These are phyloP conservation scores for Ceratobasidium sp. DNA, from an alignment of 1,284 basidiomycete genomes.

Conservation along the genomic window DNA sequence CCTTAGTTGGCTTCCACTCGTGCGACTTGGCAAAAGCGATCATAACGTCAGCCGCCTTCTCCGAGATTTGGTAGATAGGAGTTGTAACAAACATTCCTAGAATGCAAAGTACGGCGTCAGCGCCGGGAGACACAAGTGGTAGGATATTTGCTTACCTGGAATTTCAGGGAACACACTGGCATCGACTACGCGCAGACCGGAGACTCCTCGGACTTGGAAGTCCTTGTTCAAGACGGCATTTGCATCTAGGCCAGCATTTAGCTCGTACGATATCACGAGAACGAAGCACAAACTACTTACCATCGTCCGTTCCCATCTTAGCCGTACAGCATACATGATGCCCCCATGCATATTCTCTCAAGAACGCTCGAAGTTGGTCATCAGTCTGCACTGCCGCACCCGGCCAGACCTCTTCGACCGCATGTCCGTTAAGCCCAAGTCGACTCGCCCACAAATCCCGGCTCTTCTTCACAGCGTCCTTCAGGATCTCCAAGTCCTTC, in stretches of 20 bases:
- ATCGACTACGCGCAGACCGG: slow-evolving; percentile 34
- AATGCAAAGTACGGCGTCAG: neutral
- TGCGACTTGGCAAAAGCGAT: slow-evolving; percentile 40
- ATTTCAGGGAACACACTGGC: slow-evolving; percentile 37
- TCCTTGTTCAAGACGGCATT: slow-evolving; percentile 36
- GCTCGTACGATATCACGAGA: neutral
- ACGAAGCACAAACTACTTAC: neutral
- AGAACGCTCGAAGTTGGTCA: slow-evolving; percentile 30
- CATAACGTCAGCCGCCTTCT: slow-evolving; percentile 40
- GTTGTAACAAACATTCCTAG: slow-evolving; percentile 44
- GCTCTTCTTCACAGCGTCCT: slow-evolving; percentile 43
- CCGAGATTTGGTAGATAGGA: slow-evolving; percentile 41
- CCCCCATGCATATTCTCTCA: slow-evolving; percentile 36
- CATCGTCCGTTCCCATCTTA: slow-evolving; percentile 37
- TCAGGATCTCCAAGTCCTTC: slow-evolving; percentile 44
- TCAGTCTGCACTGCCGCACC: slow-evolving; percentile 34
- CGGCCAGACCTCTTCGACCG: slow-evolving; percentile 31
- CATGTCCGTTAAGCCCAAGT: slow-evolving; percentile 35
- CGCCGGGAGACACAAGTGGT: neutral
- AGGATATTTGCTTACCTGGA: slow-evolving; percentile 4
- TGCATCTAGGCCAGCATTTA: neutral
- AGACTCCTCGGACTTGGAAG: slow-evolving; percentile 38
- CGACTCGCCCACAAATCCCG: slow-evolving; percentile 33
- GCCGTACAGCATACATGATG: slow-evolving; percentile 43
- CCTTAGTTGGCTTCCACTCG: neutral